Evolutionary conservation across 805 yeast genomes (phyloP), one percentile per base, ranked within the genome.

Genomic region (Lipomyces chichibuensis): DNA sequence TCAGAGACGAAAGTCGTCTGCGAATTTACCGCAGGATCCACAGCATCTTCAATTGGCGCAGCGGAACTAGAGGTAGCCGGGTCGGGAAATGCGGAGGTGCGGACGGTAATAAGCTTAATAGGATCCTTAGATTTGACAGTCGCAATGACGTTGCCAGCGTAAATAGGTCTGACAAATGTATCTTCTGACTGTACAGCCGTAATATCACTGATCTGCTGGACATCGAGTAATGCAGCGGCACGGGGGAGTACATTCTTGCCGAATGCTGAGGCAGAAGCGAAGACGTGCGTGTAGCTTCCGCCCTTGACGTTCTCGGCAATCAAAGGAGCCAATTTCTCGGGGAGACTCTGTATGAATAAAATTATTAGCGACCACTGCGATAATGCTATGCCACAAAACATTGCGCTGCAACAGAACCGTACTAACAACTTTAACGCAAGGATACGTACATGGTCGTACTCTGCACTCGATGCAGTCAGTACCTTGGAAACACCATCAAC

Each of bases 131-230:
- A 82, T 77, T 87, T 85, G 60, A 95, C 91, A 2, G 97, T 92
- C 53, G 91, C 85, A 66, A 91, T 81, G 4, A 96, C 96, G 79
- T 95, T 95, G 59, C 99, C 99, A 25, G 99, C 98, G 77, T 91
- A 95, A 51, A 94, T 92, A 57, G 98, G 98, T 78, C 98, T 88
- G 51, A 89, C 87, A 78, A 94, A 95, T 7, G 95, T 89, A 69
- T 84, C 85, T 20, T 85, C 82, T 61, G 86, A 81, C 71, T 84
- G 85, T 52, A 94, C 88, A 74, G 85, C 84, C 72, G 84, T 85
- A 65, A 95, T 84, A 76, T 94, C 98, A 33, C 94, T 87, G 60
- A 95, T 80, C 35, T 97, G 98, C 80, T 94, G 98, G 27, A 85
- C 84, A 75, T 94, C 96, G 60, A 94, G 80, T 65, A 89, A 75